Evolutionary conservation across 441 rosid genomes (phyloP).

Genomic region (Pelargonium cotyledonis): DNA sequence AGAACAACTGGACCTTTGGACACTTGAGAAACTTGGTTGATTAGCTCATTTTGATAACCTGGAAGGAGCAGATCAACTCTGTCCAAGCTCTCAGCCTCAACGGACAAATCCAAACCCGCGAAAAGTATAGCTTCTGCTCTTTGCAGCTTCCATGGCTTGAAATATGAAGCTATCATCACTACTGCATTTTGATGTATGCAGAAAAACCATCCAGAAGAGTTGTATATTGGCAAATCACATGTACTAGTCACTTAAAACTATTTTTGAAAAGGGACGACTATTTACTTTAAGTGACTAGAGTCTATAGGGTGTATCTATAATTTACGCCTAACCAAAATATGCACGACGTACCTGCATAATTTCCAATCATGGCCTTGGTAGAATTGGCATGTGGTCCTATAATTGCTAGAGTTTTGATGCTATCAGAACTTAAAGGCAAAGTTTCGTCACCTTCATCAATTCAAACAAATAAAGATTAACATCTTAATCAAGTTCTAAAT

Average conservation of each 20-base stretch:
- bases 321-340: no score
- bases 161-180: constrained; percentile 25
- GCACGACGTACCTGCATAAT: constrained; percentile 32
- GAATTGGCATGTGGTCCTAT: constrained; percentile 56
- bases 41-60: constrained; percentile 32
- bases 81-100: constrained; percentile 43
- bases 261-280: no score
- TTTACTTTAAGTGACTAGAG: no score
- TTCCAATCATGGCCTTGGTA: constrained; percentile 41
- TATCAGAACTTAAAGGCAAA: constrained; percentile 29
- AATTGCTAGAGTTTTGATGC: constrained; percentile 29
- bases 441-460: constrained; percentile 24
- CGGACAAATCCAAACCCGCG: constrained; percentile 30
- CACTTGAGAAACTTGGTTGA: constrained; percentile 28
- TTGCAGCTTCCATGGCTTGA: constrained; percentile 24
- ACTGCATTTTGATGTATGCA: constrained; percentile 20
- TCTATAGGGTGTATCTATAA: no score
- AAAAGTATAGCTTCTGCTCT: constrained; percentile 39
- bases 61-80: constrained; percentile 36
- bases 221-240: constrained; percentile 28
- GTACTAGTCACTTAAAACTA: no score
- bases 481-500: no score
- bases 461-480: no score
- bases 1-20: constrained; percentile 38
- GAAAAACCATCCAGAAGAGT: constrained; percentile 31